Base-by-base conservation (phyloP, 2,329 filamentous ascomycete genomes). In the Verticillium nubilum region DNA sequence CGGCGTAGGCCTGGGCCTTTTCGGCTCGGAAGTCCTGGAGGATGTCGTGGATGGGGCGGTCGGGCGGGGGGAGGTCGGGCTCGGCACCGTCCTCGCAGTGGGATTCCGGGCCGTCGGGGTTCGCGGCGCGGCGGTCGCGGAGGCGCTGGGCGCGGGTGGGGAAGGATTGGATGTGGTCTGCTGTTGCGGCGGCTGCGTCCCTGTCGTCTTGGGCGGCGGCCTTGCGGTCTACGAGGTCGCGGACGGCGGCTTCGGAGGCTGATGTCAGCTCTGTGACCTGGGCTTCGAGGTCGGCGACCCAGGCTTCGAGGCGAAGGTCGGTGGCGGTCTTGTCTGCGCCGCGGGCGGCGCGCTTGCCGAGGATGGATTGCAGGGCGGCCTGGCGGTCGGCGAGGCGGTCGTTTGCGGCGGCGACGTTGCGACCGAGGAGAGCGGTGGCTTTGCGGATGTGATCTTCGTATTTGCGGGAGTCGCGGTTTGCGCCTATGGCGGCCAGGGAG, bases 151-250 rank as follows among this genome's bases (percentile, higher is more conserved):
- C 58, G 19, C 29, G 29, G 4, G 58, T 50, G 5, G 61, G 62
- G 5, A 60, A 56, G 9, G 31, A 17, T 29, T 64, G 57, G 28
- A 63, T 63, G 28, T 61, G 57, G 25, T 54, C 54, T n/a, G 59
- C 61, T 31, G 79, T 67, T 12, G 70, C 73, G 2, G 65, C 67
- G 13, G 81, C 65, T 19, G 81, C 70, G 6, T 65, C 68, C 42
- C 66, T 68, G 56, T 81, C 75, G 59, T 86, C 82, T 61, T 84
- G 77, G 2, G 85, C 68, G 62, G 78, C 78, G 50, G 74, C 76
- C 58, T 73, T 75, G 56, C 74, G 67, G 64, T 86, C 84, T 28
- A 86, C 78, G 12, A 80, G 68, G 35, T 74, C 67, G 13, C 83
- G 77, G 29, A 83, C 68, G 0, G 78, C 74, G 23, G 68, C 66